Conservation (phyloP, 2,329 filamentous ascomycete species). For the Neospermospora avenae region DNA sequence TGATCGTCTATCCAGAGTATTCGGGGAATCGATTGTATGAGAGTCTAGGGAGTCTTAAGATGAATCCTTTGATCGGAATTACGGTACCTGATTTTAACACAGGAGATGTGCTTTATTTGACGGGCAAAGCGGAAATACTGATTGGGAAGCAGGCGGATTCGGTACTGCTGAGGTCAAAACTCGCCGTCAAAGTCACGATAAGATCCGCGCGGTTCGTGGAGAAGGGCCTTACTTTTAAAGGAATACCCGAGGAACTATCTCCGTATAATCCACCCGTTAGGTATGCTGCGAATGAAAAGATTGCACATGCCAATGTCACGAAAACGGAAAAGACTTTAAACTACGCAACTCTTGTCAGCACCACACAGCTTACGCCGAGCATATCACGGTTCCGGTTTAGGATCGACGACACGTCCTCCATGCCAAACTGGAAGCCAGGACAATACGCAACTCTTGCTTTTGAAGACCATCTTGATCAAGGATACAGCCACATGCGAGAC, state of each 20-base stretch:
- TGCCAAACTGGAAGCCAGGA: not conserved
- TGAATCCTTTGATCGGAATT: constrained; percentile 63
- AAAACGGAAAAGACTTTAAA: not conserved
- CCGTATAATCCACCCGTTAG: not conserved
- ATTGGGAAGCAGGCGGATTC: not conserved
- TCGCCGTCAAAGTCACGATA: not conserved
- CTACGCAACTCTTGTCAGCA: not conserved
- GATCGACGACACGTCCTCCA: not conserved
- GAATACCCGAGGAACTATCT: not conserved
- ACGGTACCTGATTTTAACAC: constrained; percentile 70
- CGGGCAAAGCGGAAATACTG: constrained; percentile 64
- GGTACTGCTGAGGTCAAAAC: not conserved
- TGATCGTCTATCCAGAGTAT: constrained; percentile 70
- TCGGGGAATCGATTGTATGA: constrained; percentile 80
- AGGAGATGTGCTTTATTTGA: constrained; percentile 67
- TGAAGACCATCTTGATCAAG: not conserved
- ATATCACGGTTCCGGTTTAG: not conserved
- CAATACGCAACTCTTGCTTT: constrained; percentile 1
- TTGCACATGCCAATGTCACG: not conserved
- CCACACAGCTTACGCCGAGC: not conserved
- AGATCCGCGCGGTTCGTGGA: not conserved
- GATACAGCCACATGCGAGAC: constrained; percentile 1
- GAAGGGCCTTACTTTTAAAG: not conserved
- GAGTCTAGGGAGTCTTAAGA: constrained; percentile 69
- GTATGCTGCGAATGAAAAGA: not conserved